Base-by-base conservation (phyloP, 164 flowering plant species). In the Vitis rupestris region DNA sequence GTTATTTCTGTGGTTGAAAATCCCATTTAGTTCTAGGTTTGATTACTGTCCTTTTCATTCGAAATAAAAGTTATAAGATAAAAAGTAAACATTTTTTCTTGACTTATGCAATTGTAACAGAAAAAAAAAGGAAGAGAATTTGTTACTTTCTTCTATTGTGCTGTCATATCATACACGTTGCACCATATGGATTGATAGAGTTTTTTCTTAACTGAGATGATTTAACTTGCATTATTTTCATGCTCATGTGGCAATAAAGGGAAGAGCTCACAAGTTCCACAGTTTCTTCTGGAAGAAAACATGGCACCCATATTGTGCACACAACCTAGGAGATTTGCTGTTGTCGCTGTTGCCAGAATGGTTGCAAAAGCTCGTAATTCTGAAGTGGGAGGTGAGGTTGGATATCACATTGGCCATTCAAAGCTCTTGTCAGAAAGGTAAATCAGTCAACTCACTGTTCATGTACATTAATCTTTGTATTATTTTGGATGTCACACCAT, bases 291-390 rank as follows among this genome's bases (percentile, higher is more conserved):
- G 57, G 93, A 91, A 54, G 90, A 76, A 74, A 83, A 85, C 61
- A 64, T 91, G 76, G 81, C 80, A 50, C 99, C 99, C 31, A 85
- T 96, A 72, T 64, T 96, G 58, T 96, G 98, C 70, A 93, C 99
- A 2, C 99, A 93, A 64, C 99, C 99, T 19, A 85, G 99, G 79
- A 86, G 99, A 77, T 96, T 93, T 80, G 99, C 99, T 54, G 99
- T 96, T 63, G 97, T 96, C 15, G 94, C 99, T 74, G 96, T 96
- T 74, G 99, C 99, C 52, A 86, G 81, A 75, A 90, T 88, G 94
- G 98, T 96, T 58, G 99, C 99, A 64, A 75, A 78, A 81, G 72
- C 88, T 78, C 92, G 97, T 23, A 85, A 84, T 23, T 87, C 91
- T 76, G 93, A 84, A 75, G 79, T 93, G 59, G 99, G 99, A 59